Percentiles rank a stretch among this genome's conserved stretches.
Evolutionary conservation across 352 stramenopile genomes (phyloP).

Genomic region (Globisporangium emineosum): DNA sequence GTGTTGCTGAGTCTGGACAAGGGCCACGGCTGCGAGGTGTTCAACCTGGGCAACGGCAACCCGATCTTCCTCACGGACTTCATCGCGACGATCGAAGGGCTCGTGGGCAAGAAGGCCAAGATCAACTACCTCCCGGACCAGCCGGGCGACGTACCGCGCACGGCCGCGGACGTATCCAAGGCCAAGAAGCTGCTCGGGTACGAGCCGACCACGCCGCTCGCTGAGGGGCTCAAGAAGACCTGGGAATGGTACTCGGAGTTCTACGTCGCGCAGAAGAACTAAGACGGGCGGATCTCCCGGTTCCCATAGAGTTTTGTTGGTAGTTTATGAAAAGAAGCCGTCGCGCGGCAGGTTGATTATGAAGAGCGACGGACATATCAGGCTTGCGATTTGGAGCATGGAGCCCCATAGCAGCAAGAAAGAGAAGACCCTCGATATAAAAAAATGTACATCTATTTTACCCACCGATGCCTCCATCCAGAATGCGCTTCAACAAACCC

Average conservation of each 20-base stretch:
- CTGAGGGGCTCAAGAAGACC: constrained; percentile 91
- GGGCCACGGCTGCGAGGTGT: constrained; percentile 91
- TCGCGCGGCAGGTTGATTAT: not conserved
- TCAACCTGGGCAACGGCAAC: constrained; percentile 95
- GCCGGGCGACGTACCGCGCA: constrained; percentile 95
- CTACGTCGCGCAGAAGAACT: constrained; percentile 28
- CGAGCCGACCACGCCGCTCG: constrained; percentile 90
- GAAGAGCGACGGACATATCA: not conserved
- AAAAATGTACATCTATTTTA: not conserved
- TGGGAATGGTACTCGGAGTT: constrained; percentile 92
- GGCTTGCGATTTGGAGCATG: no score
- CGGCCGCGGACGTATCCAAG: constrained; percentile 96
- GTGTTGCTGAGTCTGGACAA: constrained; percentile 81
- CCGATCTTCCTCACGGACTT: constrained; percentile 94
- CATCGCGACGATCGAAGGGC: constrained; percentile 93
- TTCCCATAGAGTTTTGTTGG: not conserved
- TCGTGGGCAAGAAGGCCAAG: constrained; percentile 92
- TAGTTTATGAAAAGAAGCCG: not conserved
- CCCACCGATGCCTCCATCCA: not conserved
- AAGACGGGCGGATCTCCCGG: not conserved
- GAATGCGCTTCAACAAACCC: not conserved
- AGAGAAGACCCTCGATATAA: not conserved
- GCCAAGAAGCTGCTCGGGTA: constrained; percentile 94
- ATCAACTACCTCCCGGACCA: constrained; percentile 95
- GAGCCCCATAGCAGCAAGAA: not conserved